Evolutionary conservation across 2,329 filamentous ascomycete genomes (phyloP).

Genomic region (Achaetomium macrosporum): DNA sequence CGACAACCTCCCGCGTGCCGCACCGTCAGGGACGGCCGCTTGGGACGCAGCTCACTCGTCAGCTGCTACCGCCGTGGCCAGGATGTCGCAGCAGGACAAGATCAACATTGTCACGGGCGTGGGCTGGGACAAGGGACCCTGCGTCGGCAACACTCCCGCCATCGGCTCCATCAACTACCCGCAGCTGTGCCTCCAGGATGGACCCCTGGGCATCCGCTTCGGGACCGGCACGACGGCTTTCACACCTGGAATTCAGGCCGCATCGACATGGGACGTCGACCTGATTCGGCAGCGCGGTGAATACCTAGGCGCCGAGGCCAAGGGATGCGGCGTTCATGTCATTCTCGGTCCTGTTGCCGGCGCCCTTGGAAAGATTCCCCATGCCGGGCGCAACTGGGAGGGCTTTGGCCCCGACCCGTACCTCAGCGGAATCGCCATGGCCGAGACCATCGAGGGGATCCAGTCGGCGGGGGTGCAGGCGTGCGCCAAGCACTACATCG

Average conservation of each 20-base stretch:
- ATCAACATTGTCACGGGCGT: conserved; percentile 72
- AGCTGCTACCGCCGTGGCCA: conserved; percentile 59
- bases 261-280: conserved; percentile 73
- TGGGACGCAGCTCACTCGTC: conserved; percentile 68
- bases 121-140: conserved; percentile 67
- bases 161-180: conserved; percentile 59
- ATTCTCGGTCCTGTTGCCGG: conserved; percentile 57
- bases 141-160: conserved; percentile 57
- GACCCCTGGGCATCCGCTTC: conserved; percentile 69
- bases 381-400: conserved; percentile 60
- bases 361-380: conserved; percentile 58
- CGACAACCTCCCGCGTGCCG: conserved; percentile 13
- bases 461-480: conserved; percentile 45
- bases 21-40: conserved; percentile 22
- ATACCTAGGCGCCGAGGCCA: conserved; percentile 67
- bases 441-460: conserved; percentile 62
- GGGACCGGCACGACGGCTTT: conserved; percentile 68
- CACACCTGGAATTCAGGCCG: conserved; percentile 72
- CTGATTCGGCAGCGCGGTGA: conserved; percentile 61
- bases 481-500: conserved; percentile 29
- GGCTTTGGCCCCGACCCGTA: conserved; percentile 59
- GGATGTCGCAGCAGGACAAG: conserved; percentile 70
- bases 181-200: conserved; percentile 72
- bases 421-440: conserved; percentile 58
- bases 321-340: conserved; percentile 66